phyloP scores from a whole-genome alignment of 164 flowering plant genomes.

The Echeveria elegans region DNA sequence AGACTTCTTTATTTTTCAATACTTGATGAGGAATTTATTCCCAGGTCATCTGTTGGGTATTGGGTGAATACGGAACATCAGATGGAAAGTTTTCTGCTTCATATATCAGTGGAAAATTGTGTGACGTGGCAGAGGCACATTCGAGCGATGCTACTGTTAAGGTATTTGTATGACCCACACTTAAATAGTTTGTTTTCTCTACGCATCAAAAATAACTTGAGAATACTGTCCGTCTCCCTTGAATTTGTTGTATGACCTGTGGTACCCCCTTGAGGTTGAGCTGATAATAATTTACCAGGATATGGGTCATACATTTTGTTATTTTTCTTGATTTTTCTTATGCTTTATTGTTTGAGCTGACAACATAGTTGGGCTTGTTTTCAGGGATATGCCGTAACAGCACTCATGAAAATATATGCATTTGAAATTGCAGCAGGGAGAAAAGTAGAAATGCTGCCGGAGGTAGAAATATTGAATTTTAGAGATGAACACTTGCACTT shows the following conservation, averaged over 20 bases:
- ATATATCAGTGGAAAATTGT: conserved; percentile 80
- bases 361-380: conserved; percentile 9
- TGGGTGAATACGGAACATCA: conserved; percentile 97
- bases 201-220: neutral
- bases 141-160: conserved; percentile 86
- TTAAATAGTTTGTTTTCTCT: neutral
- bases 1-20: neutral
- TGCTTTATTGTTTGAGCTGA: neutral
- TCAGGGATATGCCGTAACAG: conserved; percentile 95
- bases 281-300: neutral
- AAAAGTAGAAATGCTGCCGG: conserved; percentile 72
- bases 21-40: conserved; percentile 2
- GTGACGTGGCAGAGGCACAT: conserved; percentile 96
- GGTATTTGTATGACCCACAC: conserved; percentile 27
- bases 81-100: conserved; percentile 91
- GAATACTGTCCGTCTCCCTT: neutral
- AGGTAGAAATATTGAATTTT: conserved; percentile 37
- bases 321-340: neutral
- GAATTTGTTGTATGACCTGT: neutral
- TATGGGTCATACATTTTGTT: neutral
- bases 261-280: neutral
- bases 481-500: neutral
- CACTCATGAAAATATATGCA: conserved; percentile 84
- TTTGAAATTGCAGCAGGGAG: conserved; percentile 88
- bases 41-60: conserved; percentile 97